Conservation (phyloP, 768 basidiomycete genomes). For the Phaeolepiota aurea region DNA sequence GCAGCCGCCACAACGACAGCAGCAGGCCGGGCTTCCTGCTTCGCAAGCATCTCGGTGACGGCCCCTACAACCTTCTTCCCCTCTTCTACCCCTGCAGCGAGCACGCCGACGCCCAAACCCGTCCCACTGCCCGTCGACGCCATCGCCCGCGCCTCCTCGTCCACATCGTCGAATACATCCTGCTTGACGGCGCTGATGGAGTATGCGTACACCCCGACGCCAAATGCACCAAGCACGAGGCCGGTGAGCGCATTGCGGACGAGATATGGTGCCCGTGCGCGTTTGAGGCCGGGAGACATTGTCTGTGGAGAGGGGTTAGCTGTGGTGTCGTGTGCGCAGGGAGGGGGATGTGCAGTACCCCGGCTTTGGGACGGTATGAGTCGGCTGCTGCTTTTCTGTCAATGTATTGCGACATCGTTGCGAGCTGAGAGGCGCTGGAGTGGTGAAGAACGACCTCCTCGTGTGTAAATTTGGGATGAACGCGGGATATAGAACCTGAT, state of each 20-base stretch:
- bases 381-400: slow-evolving; percentile 31
- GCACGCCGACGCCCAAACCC: slow-evolving; percentile 6
- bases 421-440: not conserved
- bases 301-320: slow-evolving; percentile 41
- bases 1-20: slow-evolving; percentile 6
- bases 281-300: slow-evolving; percentile 82
- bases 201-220: slow-evolving; percentile 80
- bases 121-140: slow-evolving; percentile 22
- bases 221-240: slow-evolving; percentile 60
- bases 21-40: slow-evolving; percentile 1
- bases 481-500: too few relatives aligned
- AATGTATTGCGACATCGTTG: slow-evolving; percentile 31
- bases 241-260: slow-evolving; percentile 77
- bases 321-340: too few relatives aligned
- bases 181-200: slow-evolving; percentile 93
- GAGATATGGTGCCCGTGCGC: slow-evolving; percentile 82
- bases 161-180: slow-evolving; percentile 84
- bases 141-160: slow-evolving; percentile 64
- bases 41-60: not conserved
- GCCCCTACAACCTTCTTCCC: slow-evolving; percentile 11
- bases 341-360: slow-evolving; percentile 27
- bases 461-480: too few relatives aligned
- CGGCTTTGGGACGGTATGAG: slow-evolving; percentile 45
- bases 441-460: too few relatives aligned
- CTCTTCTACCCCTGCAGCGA: slow-evolving; percentile 16